Conservation (phyloP, 1,284 basidiomycete genomes). For the Trametes versicolor region DNA sequence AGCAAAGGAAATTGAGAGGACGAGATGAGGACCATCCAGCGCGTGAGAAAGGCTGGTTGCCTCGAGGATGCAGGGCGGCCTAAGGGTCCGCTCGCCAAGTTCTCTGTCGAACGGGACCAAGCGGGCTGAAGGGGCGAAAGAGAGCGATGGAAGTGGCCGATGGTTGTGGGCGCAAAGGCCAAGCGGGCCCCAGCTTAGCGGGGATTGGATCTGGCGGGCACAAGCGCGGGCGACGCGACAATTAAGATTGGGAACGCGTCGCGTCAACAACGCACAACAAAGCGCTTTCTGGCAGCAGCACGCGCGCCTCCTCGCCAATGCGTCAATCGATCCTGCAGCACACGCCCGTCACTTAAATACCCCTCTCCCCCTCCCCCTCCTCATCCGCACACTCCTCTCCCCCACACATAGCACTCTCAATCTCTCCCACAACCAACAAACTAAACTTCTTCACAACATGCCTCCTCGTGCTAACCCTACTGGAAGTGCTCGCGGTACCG, state of each 20-base stretch:
- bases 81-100: not conserved
- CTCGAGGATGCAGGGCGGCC: not conserved
- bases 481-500: constrained; percentile 26
- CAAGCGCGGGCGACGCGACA: constrained; percentile 19
- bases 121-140: not conserved
- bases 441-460: constrained; percentile 39
- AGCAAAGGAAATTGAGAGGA: not conserved
- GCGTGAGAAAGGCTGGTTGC: not conserved
- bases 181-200: constrained; percentile 10
- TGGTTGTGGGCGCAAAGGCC: constrained; percentile 11
- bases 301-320: constrained; percentile 18
- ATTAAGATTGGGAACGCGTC: constrained; percentile 20
- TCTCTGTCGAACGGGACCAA: not conserved
- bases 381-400: not conserved
- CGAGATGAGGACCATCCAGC: not conserved
- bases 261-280: constrained; percentile 38
- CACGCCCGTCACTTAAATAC: constrained; percentile 31
- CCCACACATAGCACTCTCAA: not conserved
- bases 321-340: constrained; percentile 32
- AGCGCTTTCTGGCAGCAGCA: constrained; percentile 18
- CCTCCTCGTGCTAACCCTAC: constrained; percentile 49
- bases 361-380: not conserved
- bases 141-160: not conserved
- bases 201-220: not conserved
- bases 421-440: not conserved